Evolutionary conservation across 2,329 filamentous ascomycete species (phyloP).

Genomic region (Ophiostoma montium): DNA sequence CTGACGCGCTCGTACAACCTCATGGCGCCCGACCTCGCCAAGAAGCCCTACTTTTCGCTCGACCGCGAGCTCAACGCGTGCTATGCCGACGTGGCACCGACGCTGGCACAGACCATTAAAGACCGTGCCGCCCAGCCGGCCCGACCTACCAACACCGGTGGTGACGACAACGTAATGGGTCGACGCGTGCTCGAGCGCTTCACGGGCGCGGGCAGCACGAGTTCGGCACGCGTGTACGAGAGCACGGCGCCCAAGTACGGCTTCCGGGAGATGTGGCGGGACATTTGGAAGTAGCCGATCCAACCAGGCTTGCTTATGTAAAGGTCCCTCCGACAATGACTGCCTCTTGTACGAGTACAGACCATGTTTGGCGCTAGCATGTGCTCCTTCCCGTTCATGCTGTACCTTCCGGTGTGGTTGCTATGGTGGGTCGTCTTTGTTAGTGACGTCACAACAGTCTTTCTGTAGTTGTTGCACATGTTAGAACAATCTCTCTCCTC

Average conservation of each 20-base stretch:
- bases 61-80: conserved; percentile 69
- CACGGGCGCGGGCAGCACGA: conserved; percentile 26
- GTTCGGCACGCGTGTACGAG: conserved; percentile 53
- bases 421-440: too few relatives aligned
- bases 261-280: conserved; percentile 77
- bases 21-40: conserved; percentile 81
- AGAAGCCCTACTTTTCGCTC: conserved; percentile 81
- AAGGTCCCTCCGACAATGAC: too few relatives aligned
- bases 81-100: conserved; percentile 74
- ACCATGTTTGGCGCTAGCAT: too few relatives aligned
- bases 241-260: conserved; percentile 66
- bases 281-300: conserved; percentile 47
- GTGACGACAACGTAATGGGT: conserved; percentile 23
- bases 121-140: conserved; percentile 43
- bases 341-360: too few relatives aligned
- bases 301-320: too few relatives aligned
- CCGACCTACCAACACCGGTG: conserved; percentile 25
- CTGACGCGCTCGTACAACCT: conserved; percentile 84
- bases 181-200: conserved; percentile 50
- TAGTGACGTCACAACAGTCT: too few relatives aligned
- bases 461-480: too few relatives aligned
- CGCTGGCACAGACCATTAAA: conserved; percentile 56
- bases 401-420: too few relatives aligned
- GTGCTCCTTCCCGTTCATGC: too few relatives aligned
- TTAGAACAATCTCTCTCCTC: too few relatives aligned